Evolutionary conservation across 495 filamentous ascomycete genomes (phyloP), one percentile per base, ranked within the genome.

Genomic region (Xylaria sp.): DNA sequence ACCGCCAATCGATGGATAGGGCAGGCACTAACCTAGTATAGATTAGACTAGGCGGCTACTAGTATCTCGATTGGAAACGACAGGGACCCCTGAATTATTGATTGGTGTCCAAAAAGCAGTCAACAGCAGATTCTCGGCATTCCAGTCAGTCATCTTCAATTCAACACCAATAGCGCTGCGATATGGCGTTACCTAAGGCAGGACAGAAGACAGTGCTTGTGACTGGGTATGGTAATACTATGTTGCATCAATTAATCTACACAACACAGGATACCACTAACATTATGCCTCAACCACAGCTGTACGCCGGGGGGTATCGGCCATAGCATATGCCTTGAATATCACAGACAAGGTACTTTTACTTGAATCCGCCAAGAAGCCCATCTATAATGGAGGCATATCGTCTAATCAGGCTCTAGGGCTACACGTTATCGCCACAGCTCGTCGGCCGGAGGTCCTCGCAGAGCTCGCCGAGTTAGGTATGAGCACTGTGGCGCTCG

Each of bases 291-390:
- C 48, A 12, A 61, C 21, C 68, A 17, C 43, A 88, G 86, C 9
- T 88, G 86, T 77, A 82, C 85, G 19, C 84, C 85, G 2, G 85
- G 85, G 24, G 86, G 86, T 66, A 87, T 88, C 61, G 86, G 86
- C 53, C 80, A 87, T 74, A 81, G 82, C 3, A 61, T 88, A 37
- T 82, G 81, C 55, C 67, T 83, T 6, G 85, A 86, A 66, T 88
- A 87, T 74, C 84, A 87, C 61, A 70, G 77, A 24, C 81, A 81
- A 73, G 86, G 85, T 84, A 71, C 9, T n/a, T 12, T 35, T 37
- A 35, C 19, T 21, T n/a, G 8, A 24, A 15, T 17, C 24, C 31
- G 14, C 14, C 5, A 26, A 17, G 5, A 15, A 31, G 1, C 24
- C 8, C 8, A 7, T 17, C 2, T 33, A 17, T 29, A 15, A 44